A percentile compares a stretch with the other conserved stretches of the same genome.
Conservation (phyloP, 805 yeast genomes). For the Pichia membranifaciens region DNA sequence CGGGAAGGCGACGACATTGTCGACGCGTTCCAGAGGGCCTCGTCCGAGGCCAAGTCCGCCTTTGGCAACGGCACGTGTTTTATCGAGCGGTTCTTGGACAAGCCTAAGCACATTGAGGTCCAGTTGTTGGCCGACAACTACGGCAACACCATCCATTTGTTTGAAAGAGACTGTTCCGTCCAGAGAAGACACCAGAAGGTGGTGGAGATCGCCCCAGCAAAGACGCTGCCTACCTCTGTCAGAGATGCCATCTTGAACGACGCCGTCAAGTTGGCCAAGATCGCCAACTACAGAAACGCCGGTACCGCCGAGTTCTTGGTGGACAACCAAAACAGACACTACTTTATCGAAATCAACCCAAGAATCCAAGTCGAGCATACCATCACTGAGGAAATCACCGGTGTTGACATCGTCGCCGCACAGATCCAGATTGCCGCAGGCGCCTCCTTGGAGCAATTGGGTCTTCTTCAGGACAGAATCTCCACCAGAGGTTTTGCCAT, state of each 20-base stretch:
- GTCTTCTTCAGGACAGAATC: conserved; percentile 88
- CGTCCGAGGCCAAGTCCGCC: conserved; percentile 90
- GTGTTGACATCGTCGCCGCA: conserved; percentile 96
- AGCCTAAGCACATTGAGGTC: conserved; percentile 96
- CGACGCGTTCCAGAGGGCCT: conserved; percentile 91
- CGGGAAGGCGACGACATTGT: conserved; percentile 89
- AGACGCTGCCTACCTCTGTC: conserved; percentile 73
- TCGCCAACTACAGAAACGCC: conserved; percentile 90
- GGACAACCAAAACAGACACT: conserved; percentile 89
- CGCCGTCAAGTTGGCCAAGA: conserved; percentile 86
- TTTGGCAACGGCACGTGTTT: conserved; percentile 98
- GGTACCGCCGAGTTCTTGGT: conserved; percentile 98
- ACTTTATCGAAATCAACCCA: conserved; percentile 97
- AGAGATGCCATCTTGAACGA: conserved; percentile 91
- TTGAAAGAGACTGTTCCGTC: conserved; percentile 98
- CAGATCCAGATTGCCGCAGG: conserved; percentile 99
- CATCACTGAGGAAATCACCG: conserved; percentile 97
- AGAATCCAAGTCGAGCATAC: conserved; percentile 98
- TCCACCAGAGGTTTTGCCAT: conserved; percentile 97
- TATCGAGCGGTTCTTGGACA: conserved; percentile 90
- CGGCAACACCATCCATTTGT: conserved; percentile 92
- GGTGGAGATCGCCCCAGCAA: conserved; percentile 97
- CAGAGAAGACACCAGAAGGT: conserved; percentile 99
- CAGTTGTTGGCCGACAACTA: conserved; percentile 89
- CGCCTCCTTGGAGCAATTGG: conserved; percentile 86